A percentile compares a stretch with the other conserved stretches of the same genome.
phyloP scores from a whole-genome alignment of 2,329 filamentous ascomycete species.

The Hypoxylon sp. region DNA sequence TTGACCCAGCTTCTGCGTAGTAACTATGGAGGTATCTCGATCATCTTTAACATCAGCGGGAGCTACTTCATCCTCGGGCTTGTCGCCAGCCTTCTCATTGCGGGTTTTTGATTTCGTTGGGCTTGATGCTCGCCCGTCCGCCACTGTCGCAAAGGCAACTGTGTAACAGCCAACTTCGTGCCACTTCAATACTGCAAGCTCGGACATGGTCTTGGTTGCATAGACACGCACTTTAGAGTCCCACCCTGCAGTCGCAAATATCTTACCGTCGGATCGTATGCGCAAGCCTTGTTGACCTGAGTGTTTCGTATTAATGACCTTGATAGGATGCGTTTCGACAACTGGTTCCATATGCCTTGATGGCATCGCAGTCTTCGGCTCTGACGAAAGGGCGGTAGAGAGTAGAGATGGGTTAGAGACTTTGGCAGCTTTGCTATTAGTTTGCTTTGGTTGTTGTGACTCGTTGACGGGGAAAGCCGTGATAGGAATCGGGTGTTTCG shows the following conservation, averaged over 20 bases:
- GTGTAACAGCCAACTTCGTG: slow-evolving; percentile 91
- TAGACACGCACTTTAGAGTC: slow-evolving; percentile 88
- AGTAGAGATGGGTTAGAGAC: slow-evolving; percentile 49
- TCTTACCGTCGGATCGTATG: slow-evolving; percentile 82
- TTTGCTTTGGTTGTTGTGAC: slow-evolving; percentile 18
- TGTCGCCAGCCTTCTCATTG: slow-evolving; percentile 19
- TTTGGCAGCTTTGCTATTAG: slow-evolving; percentile 10
- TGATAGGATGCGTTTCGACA: slow-evolving; percentile 66
- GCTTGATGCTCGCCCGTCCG: slow-evolving; percentile 3
- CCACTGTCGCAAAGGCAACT: slow-evolving; percentile 76
- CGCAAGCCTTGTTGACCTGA: slow-evolving; percentile 87
- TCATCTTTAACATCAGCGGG: neutral
- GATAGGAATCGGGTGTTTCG: slow-evolving; percentile 78
- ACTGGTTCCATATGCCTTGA: slow-evolving; percentile 28
- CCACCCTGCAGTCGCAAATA: slow-evolving; percentile 95
- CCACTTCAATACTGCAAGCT: slow-evolving; percentile 95
- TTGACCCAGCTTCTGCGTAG: slow-evolving; percentile 52
- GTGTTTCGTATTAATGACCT: slow-evolving; percentile 83
- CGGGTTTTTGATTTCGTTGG: slow-evolving; percentile 15
- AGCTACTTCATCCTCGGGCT: slow-evolving; percentile 24
- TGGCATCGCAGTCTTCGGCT: slow-evolving; percentile 39
- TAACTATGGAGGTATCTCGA: slow-evolving; percentile 44
- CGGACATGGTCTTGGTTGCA: slow-evolving; percentile 82
- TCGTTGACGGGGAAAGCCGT: slow-evolving; percentile 42
- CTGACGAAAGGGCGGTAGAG: slow-evolving; percentile 50